A percentile compares a stretch with the other conserved stretches of the same genome.
These are phyloP conservation scores for Candida pseudoglaebosa DNA, from an alignment of 805 yeast species.

Conservation along the genomic window DNA sequence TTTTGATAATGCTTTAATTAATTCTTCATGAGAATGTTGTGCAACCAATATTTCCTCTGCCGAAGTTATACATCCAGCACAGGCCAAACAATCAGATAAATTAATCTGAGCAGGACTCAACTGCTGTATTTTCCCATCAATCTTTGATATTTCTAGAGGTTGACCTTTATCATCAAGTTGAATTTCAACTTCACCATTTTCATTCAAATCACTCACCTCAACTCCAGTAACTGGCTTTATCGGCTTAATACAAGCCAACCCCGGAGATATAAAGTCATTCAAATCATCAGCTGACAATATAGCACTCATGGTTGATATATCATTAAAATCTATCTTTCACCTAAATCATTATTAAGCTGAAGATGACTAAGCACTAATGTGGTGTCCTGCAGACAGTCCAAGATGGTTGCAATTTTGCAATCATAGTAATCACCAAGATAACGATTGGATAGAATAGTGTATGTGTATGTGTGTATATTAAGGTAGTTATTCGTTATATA, in stretches of 20 bases:
- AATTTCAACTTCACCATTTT: conserved; percentile 45
- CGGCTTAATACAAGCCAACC: conserved; percentile 83
- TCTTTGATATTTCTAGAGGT: conserved; percentile 65
- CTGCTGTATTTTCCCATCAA: conserved; percentile 47
- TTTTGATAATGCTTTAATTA: conserved; percentile 52
- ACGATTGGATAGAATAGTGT: background rate
- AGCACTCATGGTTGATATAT: conserved; percentile 62
- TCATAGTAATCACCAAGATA: background rate
- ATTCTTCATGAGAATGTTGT: conserved; percentile 81
- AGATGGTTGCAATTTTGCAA: background rate
- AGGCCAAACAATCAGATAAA: conserved; percentile 89
- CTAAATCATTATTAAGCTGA: too few relatives aligned
- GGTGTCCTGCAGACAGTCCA: background rate
- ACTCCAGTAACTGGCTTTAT: conserved; percentile 6
- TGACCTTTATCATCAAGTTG: conserved; percentile 56
- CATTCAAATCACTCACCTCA: conserved; percentile 10
- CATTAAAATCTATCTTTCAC: background rate
- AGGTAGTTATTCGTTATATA: too few relatives aligned
- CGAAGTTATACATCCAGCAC: conserved; percentile 95
- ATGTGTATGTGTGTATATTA: background rate
- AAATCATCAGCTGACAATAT: conserved; percentile 83
- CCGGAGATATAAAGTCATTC: conserved; percentile 92
- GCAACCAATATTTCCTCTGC: conserved; percentile 94
- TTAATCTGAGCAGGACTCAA: conserved; percentile 83
- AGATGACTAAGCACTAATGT: too few relatives aligned